Evolutionary conservation across 768 basidiomycete genomes (phyloP), one percentile per base, ranked within the genome.

Genomic region (Cyathus striatus): DNA sequence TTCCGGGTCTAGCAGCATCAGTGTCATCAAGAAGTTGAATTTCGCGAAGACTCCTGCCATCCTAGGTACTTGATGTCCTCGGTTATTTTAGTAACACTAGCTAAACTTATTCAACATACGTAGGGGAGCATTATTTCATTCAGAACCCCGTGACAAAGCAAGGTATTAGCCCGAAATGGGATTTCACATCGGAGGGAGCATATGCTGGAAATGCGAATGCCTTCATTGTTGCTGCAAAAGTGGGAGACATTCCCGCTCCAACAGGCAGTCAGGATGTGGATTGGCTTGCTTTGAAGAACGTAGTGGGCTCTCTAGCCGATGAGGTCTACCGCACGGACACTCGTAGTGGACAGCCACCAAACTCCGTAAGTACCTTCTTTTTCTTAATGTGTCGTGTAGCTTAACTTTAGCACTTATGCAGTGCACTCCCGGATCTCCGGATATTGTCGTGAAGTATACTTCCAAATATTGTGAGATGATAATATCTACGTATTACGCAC

Each of bases 91-190:
- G 2, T 3, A 17, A 20, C 12, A 23, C n/a, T n/a, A 21, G 9
- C 27, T 36, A 1, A 38, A n/a, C 18, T 16, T 18, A 17, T 1
- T n/a, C 18, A 13, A 20, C 20, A 23, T 24, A 13, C 25, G 4
- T 24, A 59, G 60, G 60, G 14, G 68, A 80, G 47, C 77, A 82
- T 50, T 80, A 73, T 63, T 82, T 76, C 49, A 64, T 78, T 34
- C 57, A 63, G 5, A 73, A 73, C 57, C 62, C 73, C n/a, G 49
- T 65, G 42, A 60, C 63, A 4, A 67, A 68, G 13, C 44, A 52
- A 1, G 70, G 69, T 14, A 22, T 64, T 23, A 59, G 64, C 39
- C 74, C 79, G 2, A 64, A 68, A 48, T 74, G 75, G 67, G 79
- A 80, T 55, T 77, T 78, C 57, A 68, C 68, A 23, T 62, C 66